Evolutionary conservation across 345 rosid genomes (phyloP).

Genomic region (Aquilaria yunnanensis): DNA sequence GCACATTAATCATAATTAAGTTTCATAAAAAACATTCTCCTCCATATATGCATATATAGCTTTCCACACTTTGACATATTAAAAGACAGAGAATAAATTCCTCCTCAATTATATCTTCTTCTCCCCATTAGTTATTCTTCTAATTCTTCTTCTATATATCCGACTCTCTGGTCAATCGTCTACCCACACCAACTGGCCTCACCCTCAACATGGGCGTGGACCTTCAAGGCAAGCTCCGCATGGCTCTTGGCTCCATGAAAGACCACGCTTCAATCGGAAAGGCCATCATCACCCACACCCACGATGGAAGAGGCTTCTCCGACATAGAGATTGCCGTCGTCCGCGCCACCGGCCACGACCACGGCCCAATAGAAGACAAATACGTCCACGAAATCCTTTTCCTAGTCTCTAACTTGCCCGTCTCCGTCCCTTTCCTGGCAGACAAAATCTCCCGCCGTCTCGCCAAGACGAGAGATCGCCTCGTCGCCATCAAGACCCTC

Average conservation of each 20-base stretch:
- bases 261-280: conserved; percentile 78
- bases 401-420: conserved; percentile 59
- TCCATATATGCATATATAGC: too few relatives aligned
- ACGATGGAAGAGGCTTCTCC: conserved; percentile 40
- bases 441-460: conserved; percentile 74
- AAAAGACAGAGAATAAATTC: neutral
- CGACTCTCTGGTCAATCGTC: conserved; percentile 8
- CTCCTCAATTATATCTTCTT: neutral
- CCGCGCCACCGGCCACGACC: conserved; percentile 71
- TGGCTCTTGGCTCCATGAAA: conserved; percentile 59
- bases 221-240: conserved; percentile 41
- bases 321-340: conserved; percentile 69
- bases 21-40: too few relatives aligned
- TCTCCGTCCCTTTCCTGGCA: conserved; percentile 66
- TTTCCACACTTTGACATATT: neutral
- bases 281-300: conserved; percentile 52
- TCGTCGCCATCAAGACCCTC: conserved; percentile 76
- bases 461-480: conserved; percentile 52
- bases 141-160: conserved; percentile 12
- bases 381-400: conserved; percentile 81
- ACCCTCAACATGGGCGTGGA: conserved; percentile 37
- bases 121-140: conserved; percentile 2
- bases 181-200: conserved; percentile 5
- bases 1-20: too few relatives aligned
- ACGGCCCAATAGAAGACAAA: conserved; percentile 55